phyloP scores from a whole-genome alignment of 2,329 filamentous ascomycete genomes.

The Aspergillus sp. region DNA sequence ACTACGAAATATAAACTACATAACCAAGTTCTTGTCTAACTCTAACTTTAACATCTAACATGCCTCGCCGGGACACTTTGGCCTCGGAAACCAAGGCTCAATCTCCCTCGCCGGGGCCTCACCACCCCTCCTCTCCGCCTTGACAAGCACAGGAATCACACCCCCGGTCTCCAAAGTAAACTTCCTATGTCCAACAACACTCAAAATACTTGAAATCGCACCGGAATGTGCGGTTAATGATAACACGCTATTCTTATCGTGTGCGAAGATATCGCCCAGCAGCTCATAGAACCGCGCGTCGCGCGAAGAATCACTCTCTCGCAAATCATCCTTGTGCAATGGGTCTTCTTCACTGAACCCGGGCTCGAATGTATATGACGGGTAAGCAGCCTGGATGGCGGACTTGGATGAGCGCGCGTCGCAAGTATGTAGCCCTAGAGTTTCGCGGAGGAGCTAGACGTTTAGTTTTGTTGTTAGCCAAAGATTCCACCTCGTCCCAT shows the following conservation, averaged over 20 bases:
- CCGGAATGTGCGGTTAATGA: conserved; percentile 61
- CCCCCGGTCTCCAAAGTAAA: conserved; percentile 52
- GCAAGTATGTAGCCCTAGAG: conserved; percentile 62
- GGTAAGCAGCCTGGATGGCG: conserved; percentile 51
- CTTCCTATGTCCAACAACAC: conserved; percentile 45
- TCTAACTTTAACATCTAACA: background rate
- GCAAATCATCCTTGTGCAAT: conserved; percentile 50
- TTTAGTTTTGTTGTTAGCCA: background rate
- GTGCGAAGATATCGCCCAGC: conserved; percentile 55
- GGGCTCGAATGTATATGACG: conserved; percentile 52
- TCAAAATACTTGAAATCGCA: conserved; percentile 55
- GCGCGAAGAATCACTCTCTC: conserved; percentile 52
- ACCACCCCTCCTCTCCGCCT: conserved; percentile 34
- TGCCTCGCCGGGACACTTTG: conserved; percentile 22
- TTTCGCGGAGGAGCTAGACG: conserved; percentile 54
- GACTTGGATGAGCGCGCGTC: conserved; percentile 54
- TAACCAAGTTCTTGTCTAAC: background rate
- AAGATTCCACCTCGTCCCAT: background rate
- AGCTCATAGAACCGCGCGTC: conserved; percentile 47
- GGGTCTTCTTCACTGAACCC: conserved; percentile 56
- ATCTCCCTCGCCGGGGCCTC: conserved; percentile 18
- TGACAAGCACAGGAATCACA: conserved; percentile 54
- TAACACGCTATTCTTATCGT: conserved; percentile 50
- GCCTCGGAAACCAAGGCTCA: conserved; percentile 26
- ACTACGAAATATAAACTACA: conserved; percentile 11